Evolutionary conservation across 108 stramenopile genomes (phyloP).

Genomic region (Heterococcus sp.): DNA sequence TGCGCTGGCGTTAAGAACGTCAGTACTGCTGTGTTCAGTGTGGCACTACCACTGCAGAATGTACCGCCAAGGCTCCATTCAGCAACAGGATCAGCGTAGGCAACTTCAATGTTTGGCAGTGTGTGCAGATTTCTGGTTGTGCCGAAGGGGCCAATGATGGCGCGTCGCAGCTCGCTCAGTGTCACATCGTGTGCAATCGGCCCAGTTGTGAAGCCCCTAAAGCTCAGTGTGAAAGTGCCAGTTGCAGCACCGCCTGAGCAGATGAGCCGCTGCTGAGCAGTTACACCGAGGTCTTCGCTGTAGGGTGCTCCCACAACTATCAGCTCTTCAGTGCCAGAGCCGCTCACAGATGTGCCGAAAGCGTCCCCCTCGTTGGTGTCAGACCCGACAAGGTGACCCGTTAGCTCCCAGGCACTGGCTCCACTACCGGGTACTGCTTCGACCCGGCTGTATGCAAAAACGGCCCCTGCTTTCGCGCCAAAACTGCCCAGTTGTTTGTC

Average conservation of each 20-base stretch:
- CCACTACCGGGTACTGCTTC: background rate
- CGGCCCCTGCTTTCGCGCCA: slow-evolving; percentile 58
- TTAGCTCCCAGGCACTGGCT: slow-evolving; percentile 54
- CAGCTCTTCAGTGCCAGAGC: slow-evolving; percentile 35
- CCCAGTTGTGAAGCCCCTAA: slow-evolving; percentile 65
- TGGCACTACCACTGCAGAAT: slow-evolving; percentile 27
- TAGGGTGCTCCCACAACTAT: slow-evolving; percentile 66
- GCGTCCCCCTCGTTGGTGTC: slow-evolving; percentile 60
- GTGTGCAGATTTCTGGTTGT: slow-evolving; percentile 60
- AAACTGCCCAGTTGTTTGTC: slow-evolving; percentile 62
- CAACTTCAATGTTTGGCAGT: slow-evolving; percentile 48
- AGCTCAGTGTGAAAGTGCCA: slow-evolving; percentile 60
- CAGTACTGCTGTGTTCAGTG: slow-evolving; percentile 5
- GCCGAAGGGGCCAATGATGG: slow-evolving; percentile 58
- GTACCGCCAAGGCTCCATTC: slow-evolving; percentile 13
- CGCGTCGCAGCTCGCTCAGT: slow-evolving; percentile 49
- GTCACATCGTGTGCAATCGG: slow-evolving; percentile 58
- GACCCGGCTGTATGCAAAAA: slow-evolving; percentile 51
- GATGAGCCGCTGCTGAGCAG: slow-evolving; percentile 55
- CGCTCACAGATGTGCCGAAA: slow-evolving; percentile 60
- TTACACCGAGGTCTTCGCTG: slow-evolving; percentile 60
- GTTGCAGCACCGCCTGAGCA: slow-evolving; percentile 56
- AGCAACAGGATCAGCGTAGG: background rate
- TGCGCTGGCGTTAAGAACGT: slow-evolving; percentile 14
- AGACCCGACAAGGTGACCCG: slow-evolving; percentile 51